A percentile compares a stretch with the other conserved stretches of the same genome.
Evolutionary conservation across 2,329 filamentous ascomycete species (phyloP).

Genomic region (Fusarium humuli): DNA sequence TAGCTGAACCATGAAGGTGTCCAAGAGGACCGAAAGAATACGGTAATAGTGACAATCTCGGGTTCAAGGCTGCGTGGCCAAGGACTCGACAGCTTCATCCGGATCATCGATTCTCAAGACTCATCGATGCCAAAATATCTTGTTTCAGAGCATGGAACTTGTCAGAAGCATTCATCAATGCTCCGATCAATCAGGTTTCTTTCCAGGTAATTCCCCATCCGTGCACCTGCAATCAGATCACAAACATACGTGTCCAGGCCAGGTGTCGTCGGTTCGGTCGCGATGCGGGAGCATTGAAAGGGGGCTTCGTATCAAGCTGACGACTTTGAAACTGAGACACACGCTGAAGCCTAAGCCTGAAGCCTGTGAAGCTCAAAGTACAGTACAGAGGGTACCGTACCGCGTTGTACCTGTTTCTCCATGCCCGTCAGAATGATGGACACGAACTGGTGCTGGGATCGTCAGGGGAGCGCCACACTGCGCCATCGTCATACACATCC

Average conservation of each 20-base stretch:
- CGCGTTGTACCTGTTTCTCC: conserved; percentile 6
- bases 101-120: background rate
- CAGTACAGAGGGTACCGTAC: background rate
- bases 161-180: background rate
- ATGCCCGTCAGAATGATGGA: conserved; percentile 29
- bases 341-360: background rate
- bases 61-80: background rate
- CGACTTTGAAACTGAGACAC: conserved; percentile 29
- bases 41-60: background rate
- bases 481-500: conserved; percentile 23
- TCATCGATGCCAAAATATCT: background rate
- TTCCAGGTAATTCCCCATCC: conserved; percentile 30
- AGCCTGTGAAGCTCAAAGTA: background rate
- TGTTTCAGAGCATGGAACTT: conserved; percentile 28
- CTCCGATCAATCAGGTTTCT: conserved; percentile 11
- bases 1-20: conserved; percentile 27
- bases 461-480: conserved; percentile 39
- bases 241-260: background rate
- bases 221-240: conserved; percentile 31
- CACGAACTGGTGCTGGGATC: conserved; percentile 32
- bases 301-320: conserved; percentile 32
- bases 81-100: conserved; percentile 3
- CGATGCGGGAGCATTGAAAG: conserved; percentile 25
- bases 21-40: background rate
- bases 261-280: background rate